Conservation (phyloP, 1,284 basidiomycete species). For the Chalciporus piperatoides region DNA sequence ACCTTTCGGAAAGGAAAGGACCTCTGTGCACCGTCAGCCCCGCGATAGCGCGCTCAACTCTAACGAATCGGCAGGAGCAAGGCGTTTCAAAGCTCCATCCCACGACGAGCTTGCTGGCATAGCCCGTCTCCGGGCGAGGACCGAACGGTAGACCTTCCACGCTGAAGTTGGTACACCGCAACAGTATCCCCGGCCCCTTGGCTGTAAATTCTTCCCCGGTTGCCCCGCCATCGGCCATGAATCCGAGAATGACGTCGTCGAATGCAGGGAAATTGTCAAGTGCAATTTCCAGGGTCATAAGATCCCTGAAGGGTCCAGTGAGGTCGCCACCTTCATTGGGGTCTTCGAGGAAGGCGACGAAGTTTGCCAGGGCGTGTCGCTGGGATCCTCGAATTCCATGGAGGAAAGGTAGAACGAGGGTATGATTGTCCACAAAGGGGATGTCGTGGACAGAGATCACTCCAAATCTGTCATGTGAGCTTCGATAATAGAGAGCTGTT, state of each 20-base stretch:
- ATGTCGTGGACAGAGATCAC: no score
- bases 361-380: neutral
- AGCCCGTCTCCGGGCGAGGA: neutral
- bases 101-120: no score
- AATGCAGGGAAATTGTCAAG: neutral
- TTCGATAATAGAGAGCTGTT: neutral
- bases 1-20: no score
- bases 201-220: neutral
- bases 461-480: neutral
- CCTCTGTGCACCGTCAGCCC: no score
- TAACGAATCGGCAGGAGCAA: constrained; percentile 2
- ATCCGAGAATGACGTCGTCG: neutral
- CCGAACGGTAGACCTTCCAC: neutral
- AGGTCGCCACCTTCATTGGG: neutral
- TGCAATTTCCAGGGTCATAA: neutral
- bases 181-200: neutral
- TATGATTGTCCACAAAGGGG: neutral
- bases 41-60: no score
- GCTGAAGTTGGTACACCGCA: neutral
- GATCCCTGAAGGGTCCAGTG: neutral
- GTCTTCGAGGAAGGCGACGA: neutral
- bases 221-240: neutral
- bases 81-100: no score
- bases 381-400: neutral
- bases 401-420: neutral